These are phyloP conservation scores for Ilex paraguariensis DNA, from an alignment of 305 asterid genomes.

Conservation along the genomic window DNA sequence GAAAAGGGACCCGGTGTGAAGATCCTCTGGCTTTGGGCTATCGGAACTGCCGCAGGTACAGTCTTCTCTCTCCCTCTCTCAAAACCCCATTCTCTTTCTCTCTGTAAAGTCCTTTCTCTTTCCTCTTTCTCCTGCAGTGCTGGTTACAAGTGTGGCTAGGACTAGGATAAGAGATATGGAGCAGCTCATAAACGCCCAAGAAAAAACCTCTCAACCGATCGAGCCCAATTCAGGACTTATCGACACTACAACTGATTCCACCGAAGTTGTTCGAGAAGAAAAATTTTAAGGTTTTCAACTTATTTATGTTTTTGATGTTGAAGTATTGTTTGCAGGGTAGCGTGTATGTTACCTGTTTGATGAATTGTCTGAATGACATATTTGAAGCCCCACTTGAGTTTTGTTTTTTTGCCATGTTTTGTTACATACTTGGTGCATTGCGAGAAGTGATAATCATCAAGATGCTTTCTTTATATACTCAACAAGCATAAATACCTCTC, in stretches of 20 bases:
- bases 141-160: slow-evolving; percentile 61
- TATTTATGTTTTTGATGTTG: background rate
- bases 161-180: slow-evolving; percentile 74
- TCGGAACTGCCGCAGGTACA: slow-evolving; percentile 85
- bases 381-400: too few species aligned
- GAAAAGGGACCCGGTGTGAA: slow-evolving; percentile 79
- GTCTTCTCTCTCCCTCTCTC: background rate
- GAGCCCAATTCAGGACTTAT: background rate
- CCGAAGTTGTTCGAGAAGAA: background rate
- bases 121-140: slow-evolving; percentile 26
- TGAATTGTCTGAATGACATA: background rate
- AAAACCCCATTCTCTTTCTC: background rate
- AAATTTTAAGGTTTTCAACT: background rate
- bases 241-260: background rate
- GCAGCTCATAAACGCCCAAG: slow-evolving; percentile 37
- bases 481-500: too few species aligned
- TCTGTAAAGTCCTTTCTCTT: background rate
- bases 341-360: background rate
- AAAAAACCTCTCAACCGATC: slow-evolving; percentile 17
- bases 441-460: too few species aligned
- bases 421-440: too few species aligned
- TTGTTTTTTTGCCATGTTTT: too few species aligned
- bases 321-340: background rate
- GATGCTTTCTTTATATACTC: too few species aligned
- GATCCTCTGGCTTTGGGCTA: slow-evolving; percentile 89